Evolutionary conservation across 2,329 filamentous ascomycete genomes (phyloP).

Genomic region (Gliomastix tumulicola): DNA sequence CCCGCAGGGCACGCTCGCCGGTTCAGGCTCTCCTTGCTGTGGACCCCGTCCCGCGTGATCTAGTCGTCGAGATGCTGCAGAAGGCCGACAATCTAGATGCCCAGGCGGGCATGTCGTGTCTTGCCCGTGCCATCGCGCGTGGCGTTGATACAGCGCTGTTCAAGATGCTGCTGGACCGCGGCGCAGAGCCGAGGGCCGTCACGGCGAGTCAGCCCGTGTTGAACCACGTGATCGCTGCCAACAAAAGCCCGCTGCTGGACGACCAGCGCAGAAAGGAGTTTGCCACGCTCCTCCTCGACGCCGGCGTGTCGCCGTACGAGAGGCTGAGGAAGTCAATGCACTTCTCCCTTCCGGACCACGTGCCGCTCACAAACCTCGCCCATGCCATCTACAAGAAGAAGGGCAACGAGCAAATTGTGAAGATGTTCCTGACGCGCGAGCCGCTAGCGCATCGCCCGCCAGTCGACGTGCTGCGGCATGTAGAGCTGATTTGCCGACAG

Average conservation of each 20-base stretch:
- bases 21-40: not conserved
- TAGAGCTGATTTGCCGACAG: not conserved
- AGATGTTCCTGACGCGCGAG: not conserved
- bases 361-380: not conserved
- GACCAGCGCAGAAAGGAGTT: not conserved
- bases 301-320: not conserved
- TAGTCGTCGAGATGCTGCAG: not conserved
- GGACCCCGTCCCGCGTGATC: not conserved
- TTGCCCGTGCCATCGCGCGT: not conserved
- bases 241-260: not conserved
- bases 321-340: not conserved
- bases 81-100: not conserved
- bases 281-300: not conserved
- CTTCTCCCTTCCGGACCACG: not conserved
- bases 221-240: too few relatives aligned
- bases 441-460: not conserved
- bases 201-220: too few relatives aligned
- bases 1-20: not conserved
- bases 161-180: not conserved
- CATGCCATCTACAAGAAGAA: not conserved
- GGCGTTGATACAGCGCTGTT: not conserved
- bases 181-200: too few relatives aligned
- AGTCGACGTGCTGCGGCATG: not conserved
- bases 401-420: not conserved
- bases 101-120: not conserved